Conservation (phyloP, 805 yeast genomes). For the Candida caryicola region DNA sequence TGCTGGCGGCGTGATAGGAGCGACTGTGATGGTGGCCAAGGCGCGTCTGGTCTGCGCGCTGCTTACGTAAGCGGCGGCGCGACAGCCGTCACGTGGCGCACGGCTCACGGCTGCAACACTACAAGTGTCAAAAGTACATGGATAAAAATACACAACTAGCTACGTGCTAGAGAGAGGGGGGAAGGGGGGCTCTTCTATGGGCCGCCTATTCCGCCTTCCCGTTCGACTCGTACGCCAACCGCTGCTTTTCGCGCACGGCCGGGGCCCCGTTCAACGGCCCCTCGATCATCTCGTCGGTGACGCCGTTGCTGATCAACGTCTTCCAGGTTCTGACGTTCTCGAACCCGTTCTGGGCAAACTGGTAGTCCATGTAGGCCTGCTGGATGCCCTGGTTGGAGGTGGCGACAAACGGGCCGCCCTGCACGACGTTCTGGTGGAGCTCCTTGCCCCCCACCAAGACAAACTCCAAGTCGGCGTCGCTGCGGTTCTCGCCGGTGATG, state of each 20-base stretch:
- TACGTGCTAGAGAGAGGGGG: no score
- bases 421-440: conserved; percentile 72
- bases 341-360: conserved; percentile 64
- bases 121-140: neutral
- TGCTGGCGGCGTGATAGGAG: no score
- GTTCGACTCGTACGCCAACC: conserved; percentile 4
- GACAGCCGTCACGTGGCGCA: no score
- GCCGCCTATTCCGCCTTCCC: no score
- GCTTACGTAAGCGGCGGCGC: no score
- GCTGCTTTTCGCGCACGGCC: conserved; percentile 27
- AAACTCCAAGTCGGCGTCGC: conserved; percentile 51
- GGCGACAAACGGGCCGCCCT: conserved; percentile 91
- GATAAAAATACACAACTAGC: neutral
- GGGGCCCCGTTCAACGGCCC: conserved; percentile 35
- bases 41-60: no score
- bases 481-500: conserved; percentile 41
- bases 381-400: conserved; percentile 62
- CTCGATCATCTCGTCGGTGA: conserved; percentile 40
- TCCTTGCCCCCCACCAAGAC: conserved; percentile 75
- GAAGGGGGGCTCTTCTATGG: no score
- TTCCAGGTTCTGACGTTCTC: conserved; percentile 64
- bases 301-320: conserved; percentile 44
- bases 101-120: no score
- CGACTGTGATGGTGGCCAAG: no score
- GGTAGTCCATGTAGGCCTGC: conserved; percentile 72